Base-by-base conservation (phyloP, 257 asterid species). In the Plantago elongata region DNA sequence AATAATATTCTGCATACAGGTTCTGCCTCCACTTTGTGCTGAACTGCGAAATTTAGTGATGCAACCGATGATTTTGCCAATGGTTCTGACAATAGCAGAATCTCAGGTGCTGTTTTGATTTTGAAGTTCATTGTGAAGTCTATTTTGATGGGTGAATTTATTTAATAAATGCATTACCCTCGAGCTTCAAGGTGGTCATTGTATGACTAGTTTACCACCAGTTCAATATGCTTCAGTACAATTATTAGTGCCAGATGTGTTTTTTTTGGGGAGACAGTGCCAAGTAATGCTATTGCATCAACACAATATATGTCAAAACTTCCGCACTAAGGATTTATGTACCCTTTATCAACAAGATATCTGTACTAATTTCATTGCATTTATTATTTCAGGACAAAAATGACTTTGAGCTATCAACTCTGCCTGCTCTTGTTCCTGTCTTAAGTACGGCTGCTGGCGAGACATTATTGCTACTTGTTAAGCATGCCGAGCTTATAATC, bases 1-100 rank as follows among this genome's bases (percentile, higher is more conserved):
- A 48, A 63, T 62, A 49, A 66, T 51, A 43, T 67, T 70, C 52
- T 75, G 60, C 55, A 51, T 72, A 52, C 84, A 93, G 99, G 99
- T 93, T 79, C 99, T 93, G 71, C 99, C 99, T 61, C 99, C 99
- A 49, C 96, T 93, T 66, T 89, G 97, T 69, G 94, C 99, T 13
- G 99, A 93, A 82, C 99, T 93, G 42, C 83, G 99, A 22, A 93
- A 93, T 77, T 61, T 93, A 92, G 99, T 93, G 15, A 89, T 93
- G 99, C 99, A 93, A 67, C 96, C 97, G 45, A 83, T 93, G 91
- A 93, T 93, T 80, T 83, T 93, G 69, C 99, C 99, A 51, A 93
- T 93, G 99, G 99, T 93, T 75, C 74, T 93, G 73, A 93, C 99
- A 34, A 89, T 93, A 65, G 99, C 99, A 5, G 96, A 89, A 69